Base-by-base conservation (phyloP, 2,329 filamentous ascomycete species). In the Metarhizium anisopliae region DNA sequence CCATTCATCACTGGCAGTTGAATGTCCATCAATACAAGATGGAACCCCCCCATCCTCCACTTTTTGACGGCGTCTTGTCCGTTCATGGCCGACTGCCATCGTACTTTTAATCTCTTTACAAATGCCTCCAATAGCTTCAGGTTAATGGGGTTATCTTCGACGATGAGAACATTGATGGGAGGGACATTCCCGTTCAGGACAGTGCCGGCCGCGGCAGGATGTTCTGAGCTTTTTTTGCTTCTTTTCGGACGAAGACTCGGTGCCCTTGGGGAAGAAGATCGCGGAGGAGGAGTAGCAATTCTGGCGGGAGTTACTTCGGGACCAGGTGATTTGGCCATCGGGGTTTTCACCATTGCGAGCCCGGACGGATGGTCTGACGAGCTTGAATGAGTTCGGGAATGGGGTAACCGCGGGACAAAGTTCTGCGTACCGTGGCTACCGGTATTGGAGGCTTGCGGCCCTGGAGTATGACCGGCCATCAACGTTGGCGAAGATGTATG, bases 71-170 rank as follows among this genome's bases (percentile, higher is more conserved):
- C 94, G 61, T 96, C 93, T 60, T 86, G 84, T 29, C 94, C 94
- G 68, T 97, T 96, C 80, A 95, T 90, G 42, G 94, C 94, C n/a
- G 90, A 95, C 71, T 94, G 88, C 91, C 93, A 97, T 38, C 94
- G 84, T 6, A 99, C 94, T 67, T 96, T 96, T 52, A 99, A 79
- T 51, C 91, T 81, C 74, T 96, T 96, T 78, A 97, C 93, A 66
- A 99, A 95, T 1, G 92, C 91, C 67, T 96, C 93, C 40, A 99
- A 77, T 10, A 99, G 84, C 66, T 90, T 89, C 62, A 97, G 77
- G 67, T 97, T 99, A 79, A 99, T 97, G 60, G 94, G 91, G 70
- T 99, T 99, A 74, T 99, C 94, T 74, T 99, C 94, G 14, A 99
- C 94, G 58, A 99, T 96, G 47, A 99, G 78, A 7, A 97, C 92